Conservation (phyloP, 129 eudicot genomes). For the Oenanthe sinensis region DNA sequence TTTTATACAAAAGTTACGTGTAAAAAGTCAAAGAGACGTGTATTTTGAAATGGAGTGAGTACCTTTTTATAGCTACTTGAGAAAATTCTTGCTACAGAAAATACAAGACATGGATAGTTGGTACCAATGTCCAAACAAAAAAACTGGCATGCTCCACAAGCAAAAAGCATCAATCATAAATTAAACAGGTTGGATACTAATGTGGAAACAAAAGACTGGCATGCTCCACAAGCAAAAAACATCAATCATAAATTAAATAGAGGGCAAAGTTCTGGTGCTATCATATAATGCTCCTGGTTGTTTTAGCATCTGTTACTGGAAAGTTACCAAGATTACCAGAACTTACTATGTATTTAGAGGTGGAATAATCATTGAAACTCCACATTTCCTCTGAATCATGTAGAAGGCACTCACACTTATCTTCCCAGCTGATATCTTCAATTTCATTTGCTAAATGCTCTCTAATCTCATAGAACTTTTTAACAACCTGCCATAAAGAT, state of each 20-base stretch:
- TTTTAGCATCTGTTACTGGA: neutral
- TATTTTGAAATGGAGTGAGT: too few relatives aligned
- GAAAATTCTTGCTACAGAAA: neutral
- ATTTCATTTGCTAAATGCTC: slow-evolving; percentile 25
- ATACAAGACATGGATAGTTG: neutral
- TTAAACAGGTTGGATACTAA: neutral
- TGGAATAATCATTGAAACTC: slow-evolving; percentile 51
- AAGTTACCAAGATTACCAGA: neutral
- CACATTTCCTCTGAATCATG: slow-evolving; percentile 61
- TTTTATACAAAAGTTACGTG: too few relatives aligned
- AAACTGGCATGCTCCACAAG: neutral
- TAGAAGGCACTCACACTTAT: slow-evolving; percentile 51
- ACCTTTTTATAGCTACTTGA: neutral
- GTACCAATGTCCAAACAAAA: neutral
- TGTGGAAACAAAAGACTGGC: neutral
- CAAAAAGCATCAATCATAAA: neutral
- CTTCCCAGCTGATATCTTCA: slow-evolving; percentile 48
- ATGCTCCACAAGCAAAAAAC: neutral
- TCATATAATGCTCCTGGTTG: neutral
- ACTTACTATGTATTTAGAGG: slow-evolving; percentile 68
- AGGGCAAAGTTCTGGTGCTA: neutral
- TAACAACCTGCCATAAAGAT: slow-evolving; percentile 45
- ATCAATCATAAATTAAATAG: neutral
- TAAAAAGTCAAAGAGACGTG: too few relatives aligned
- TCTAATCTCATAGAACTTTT: slow-evolving; percentile 56